Conservation (phyloP, 2,329 filamentous ascomycete species). For the Huntiella bhutanensis region DNA sequence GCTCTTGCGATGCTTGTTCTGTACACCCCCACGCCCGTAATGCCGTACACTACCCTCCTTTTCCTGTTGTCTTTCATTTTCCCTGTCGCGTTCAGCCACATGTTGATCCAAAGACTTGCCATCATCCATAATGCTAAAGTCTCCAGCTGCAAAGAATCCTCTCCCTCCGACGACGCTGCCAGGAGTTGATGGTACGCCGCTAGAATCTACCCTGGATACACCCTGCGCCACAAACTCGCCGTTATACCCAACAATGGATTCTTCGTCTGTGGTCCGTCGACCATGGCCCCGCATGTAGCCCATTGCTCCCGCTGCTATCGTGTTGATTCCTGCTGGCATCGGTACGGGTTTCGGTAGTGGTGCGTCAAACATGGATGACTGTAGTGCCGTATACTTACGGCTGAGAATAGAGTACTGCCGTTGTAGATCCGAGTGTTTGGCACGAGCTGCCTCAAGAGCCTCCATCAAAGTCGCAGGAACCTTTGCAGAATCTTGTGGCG, state of each 20-base stretch:
- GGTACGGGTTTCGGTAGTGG: slow-evolving; percentile 4
- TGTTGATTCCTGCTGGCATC: background rate
- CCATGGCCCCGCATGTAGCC: no score
- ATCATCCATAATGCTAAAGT: no score
- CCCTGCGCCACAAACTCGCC: no score
- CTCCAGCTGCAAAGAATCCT: slow-evolving; percentile 11
- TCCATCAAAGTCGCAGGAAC: slow-evolving; percentile 1
- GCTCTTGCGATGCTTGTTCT: slow-evolving; percentile 20
- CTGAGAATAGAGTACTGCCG: slow-evolving; percentile 30
- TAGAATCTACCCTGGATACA: no score
- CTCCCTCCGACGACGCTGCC: slow-evolving; percentile 17
- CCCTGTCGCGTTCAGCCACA: slow-evolving; percentile 22
- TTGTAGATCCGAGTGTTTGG: slow-evolving; percentile 34
- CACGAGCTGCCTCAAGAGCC: slow-evolving; percentile 30
- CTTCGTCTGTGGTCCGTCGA: no score
- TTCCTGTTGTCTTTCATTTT: no score
- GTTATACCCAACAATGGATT: no score
- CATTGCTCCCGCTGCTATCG: no score
- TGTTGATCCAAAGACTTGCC: no score
- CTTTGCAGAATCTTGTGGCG: background rate
- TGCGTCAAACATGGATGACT: slow-evolving; percentile 26
- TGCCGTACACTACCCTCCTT: background rate
- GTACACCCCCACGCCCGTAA: slow-evolving; percentile 6
- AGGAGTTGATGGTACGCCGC: background rate
- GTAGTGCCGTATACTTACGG: slow-evolving; percentile 32